Evolutionary conservation across 1,139 yeast genomes (phyloP), one percentile per base, ranked within the genome.

Genomic region (Protomyces inouyei): DNA sequence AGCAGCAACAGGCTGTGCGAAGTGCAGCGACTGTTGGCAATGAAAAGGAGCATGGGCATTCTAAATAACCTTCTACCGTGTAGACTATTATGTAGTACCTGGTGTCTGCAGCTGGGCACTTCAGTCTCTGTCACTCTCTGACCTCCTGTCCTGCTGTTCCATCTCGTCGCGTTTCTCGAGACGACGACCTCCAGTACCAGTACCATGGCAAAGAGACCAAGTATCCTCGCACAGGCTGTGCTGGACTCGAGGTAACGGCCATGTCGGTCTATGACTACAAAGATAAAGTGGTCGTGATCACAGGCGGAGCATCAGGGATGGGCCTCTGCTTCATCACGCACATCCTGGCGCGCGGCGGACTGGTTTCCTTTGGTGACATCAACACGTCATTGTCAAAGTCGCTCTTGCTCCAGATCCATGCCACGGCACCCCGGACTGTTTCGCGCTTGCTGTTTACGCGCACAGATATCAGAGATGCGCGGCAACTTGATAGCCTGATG

Each of bases 281-380:
- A 18, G 21, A 59, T 43, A 59, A 59, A 43, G 57, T 52, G 12
- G 63, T 59, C 14, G 63, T 59, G 21, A 55, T 59, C 37, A 59
- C 63, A 25, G 63, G 63, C 36, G 63, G 63, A 8, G 56, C 63
- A 16, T 38, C 52, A n/a, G 63, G 63, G 36, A 59, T 59, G 63
- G 63, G 63, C 21, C 52, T 56, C n/a, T 59, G 52, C 9, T 59
- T 59, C 45, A 40, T 59, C 46, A 52, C 57, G 21, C 57, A 59
- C 36, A 40, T 59, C 36, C 57, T 59, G 16, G 40, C 52, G 25
- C 57, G 36, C 14, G 63, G 63, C 2, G 57, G 63, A 4, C 53
- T 40, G 12, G 63, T 59, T 6, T 59, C 63, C 4, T 59, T 59
- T 52, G 63, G 63, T 3, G 63, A 59, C n/a, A 21, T 59, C 53